Base-by-base conservation (phyloP, 2,329 filamentous ascomycete genomes). In the Epichloe typhina region DNA sequence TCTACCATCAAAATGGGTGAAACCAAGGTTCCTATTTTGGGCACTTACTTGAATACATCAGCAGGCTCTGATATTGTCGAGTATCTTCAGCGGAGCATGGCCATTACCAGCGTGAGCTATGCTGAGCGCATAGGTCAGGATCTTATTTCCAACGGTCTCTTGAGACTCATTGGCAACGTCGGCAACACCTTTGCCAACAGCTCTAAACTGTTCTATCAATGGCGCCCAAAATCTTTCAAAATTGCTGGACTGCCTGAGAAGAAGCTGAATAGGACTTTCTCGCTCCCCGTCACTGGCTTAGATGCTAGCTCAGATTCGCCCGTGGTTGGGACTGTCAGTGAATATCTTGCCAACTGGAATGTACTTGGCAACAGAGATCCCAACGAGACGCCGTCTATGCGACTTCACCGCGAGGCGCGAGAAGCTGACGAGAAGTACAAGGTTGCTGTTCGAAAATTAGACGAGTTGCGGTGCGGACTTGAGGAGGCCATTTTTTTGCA, bases 351-450 rank as follows among this genome's bases (percentile, higher is more conserved):
- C 53, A 85, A 86, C 62, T 97, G 93, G 88, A 96, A 95, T 63
- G 86, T 93, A 46, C 77, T 97, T 54, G 63, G 64, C 56, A 95
- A 89, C 70, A 79, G 83, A 33, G 79, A 93, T 62, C 88, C 91
- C n/a, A 95, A 95, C 64, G 94, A 98, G 70, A 95, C 91, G 0
- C 87, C 88, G 0, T 76, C 82, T 5, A 87, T 96, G 61, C 87
- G 84, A 59, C 76, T 98, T 61, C 85, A 88, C 56, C 80, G 93
- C 60, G 93, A 98, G 70, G 88, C 90, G 4, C 77, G 79, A 51
- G 93, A 98, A 66, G 79, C 91, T 1, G 93, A 98, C 59, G 90
- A 96, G 57, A 86, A 86, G 63, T 98, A 98, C 75, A 96, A 96
- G 71, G 77, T 79, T 15, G 82, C 82, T 8, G 86, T 98, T 39